Base-by-base conservation (phyloP, 1,284 basidiomycete species). In the Apiotrichum mycotoxinovorans region DNA sequence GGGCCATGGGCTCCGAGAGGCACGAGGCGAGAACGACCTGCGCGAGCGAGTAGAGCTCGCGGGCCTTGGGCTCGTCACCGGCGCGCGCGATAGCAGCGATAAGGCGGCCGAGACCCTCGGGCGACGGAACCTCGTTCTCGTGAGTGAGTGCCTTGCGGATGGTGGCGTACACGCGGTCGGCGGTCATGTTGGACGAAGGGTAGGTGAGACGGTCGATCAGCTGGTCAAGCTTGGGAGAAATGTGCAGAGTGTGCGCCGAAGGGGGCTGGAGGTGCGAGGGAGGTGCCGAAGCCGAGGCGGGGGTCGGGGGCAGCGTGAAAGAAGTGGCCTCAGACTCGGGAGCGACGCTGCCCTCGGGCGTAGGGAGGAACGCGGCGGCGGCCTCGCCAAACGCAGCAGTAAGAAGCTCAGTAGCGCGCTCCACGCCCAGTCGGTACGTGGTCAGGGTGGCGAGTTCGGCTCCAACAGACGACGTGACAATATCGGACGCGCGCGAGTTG, bases 81-180 rank as follows among this genome's bases (percentile, higher is more conserved):
- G 78, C 59, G 27, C 89, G 84, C 17, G 89, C 88, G 17, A 91
- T 80, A 1, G 79, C 77, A 54, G 84, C 82, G 67, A 92, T 85
- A 25, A 94, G 76, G 10, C 81, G 80, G 23, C 83, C 84, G 25
- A 93, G 71, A 4, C 81, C 79, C 18, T 60, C 58, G 9, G 68
- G 63, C 17, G 60, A 57, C 2, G 71, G 67, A 4, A 69, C 64
- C 5, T 58, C 35, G 51, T 66, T 62, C 15, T 57, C 56, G 35
- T 52, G 43, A 25, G 63, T 54, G 40, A 68, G 56, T 0, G 52
- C 53, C 17, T 49, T 33, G 53, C 58, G 58, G 26, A 60, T 20
- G 11, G 55, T 47, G 18, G 47, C 49, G 54, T 63, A 63, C 1
- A 57, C 52, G 15, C 54, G 52, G 20, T 55, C 54, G 0, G 64